Conservation (phyloP, 805 yeast genomes). For the Saccharomycopsis malanga region DNA sequence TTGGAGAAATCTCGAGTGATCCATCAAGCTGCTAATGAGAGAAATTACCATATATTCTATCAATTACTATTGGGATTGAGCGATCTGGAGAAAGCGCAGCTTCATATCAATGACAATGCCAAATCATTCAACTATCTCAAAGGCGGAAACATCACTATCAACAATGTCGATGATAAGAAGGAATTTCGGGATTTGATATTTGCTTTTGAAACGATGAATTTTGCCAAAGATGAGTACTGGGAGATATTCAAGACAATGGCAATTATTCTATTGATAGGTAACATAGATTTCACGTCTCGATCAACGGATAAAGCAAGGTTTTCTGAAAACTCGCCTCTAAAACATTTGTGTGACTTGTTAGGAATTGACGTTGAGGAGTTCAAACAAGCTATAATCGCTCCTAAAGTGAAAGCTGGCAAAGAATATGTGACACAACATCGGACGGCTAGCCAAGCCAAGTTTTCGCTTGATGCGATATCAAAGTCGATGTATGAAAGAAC, state of each 20-base stretch:
- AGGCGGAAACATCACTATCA: conserved; percentile 67
- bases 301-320: conserved; percentile 72
- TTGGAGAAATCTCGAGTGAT: conserved; percentile 91
- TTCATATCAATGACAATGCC: conserved; percentile 52
- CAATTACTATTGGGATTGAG: conserved; percentile 75
- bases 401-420: conserved; percentile 85
- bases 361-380: conserved; percentile 54
- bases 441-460: conserved; percentile 71
- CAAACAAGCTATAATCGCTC: conserved; percentile 56
- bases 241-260: conserved; percentile 64
- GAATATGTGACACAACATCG: conserved; percentile 78
- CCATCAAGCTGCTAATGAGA: conserved; percentile 62
- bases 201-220: conserved; percentile 72
- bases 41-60: conserved; percentile 93
- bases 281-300: conserved; percentile 61
- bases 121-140: conserved; percentile 73
- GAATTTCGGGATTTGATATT: conserved; percentile 58
- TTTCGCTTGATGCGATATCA: conserved; percentile 79
- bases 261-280: conserved; percentile 77
- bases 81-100: conserved; percentile 39
- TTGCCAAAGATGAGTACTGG: conserved; percentile 45
- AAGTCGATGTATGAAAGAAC: conserved; percentile 80
- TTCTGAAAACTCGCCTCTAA: conserved; percentile 44
- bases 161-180: conserved; percentile 68
- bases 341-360: conserved; percentile 49